Conservation (phyloP, 2,329 filamentous ascomycete species). For the Metarhizium brunneum region DNA sequence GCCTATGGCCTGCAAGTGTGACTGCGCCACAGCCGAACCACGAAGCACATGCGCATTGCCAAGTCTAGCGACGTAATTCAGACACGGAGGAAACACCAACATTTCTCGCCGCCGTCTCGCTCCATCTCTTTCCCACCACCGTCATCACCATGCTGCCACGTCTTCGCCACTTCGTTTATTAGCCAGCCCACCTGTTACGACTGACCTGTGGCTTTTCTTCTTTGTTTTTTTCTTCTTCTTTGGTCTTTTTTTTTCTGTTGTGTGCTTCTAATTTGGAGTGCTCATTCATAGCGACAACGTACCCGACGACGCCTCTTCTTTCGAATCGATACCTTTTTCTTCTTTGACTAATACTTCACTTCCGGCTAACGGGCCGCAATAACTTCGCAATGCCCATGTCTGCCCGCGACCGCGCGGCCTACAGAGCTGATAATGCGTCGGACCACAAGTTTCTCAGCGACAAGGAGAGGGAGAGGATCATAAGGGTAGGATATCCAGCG, state of each 20-base stretch:
- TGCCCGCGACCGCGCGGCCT: slow-evolving; percentile 26
- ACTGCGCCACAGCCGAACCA: slow-evolving; percentile 1
- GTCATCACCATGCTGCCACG: slow-evolving; percentile 1
- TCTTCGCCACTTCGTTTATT: slow-evolving; percentile 4
- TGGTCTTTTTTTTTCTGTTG: too few species aligned
- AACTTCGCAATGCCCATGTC: slow-evolving; percentile 24
- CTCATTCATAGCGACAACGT: neutral
- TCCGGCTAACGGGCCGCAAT: slow-evolving; percentile 4
- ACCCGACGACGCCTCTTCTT: neutral
- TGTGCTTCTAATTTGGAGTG: neutral
- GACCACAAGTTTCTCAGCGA: slow-evolving; percentile 25
- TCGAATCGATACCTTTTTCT: neutral
- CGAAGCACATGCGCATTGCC: neutral
- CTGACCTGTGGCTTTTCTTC: too few species aligned
- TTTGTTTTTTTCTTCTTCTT: too few species aligned
- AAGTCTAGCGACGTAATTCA: slow-evolving; percentile 4
- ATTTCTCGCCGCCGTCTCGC: neutral
- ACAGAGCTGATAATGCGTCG: slow-evolving; percentile 28
- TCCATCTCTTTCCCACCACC: neutral
- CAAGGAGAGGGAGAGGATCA: slow-evolving; percentile 26
- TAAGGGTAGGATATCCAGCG: slow-evolving; percentile 19
- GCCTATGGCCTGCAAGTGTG: neutral
- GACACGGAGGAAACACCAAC: neutral
- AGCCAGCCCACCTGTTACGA: slow-evolving; percentile 11
- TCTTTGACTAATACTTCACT: neutral